Evolutionary conservation across 257 asterid genomes (phyloP).

Genomic region (Nicotiana paniculata): DNA sequence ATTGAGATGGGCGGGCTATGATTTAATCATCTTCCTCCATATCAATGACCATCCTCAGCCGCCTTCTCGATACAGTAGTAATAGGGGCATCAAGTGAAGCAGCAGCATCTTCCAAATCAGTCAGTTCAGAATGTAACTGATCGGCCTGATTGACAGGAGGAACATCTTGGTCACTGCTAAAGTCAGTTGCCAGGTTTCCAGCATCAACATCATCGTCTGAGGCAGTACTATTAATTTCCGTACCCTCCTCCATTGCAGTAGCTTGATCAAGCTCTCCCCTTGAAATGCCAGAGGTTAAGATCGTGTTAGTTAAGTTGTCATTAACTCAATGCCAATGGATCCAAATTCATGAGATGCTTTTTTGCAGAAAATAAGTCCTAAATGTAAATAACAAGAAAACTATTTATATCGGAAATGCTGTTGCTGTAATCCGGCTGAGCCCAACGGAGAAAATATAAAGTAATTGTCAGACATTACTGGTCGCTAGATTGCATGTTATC

Average conservation of each 20-base stretch:
- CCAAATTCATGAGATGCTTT: neutral
- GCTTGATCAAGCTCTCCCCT: constrained; percentile 37
- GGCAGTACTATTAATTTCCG: constrained; percentile 9
- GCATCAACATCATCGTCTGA: constrained; percentile 11
- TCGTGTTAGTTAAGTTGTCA: neutral
- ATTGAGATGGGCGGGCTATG: neutral
- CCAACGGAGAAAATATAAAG: neutral
- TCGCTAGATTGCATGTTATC: neutral
- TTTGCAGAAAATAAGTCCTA: neutral
- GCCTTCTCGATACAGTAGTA: constrained; percentile 47
- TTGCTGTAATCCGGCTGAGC: neutral
- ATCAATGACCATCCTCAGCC: constrained; percentile 65
- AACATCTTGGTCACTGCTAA: constrained; percentile 13
- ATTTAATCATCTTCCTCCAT: constrained; percentile 61
- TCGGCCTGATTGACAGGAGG: constrained; percentile 10
- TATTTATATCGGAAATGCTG: neutral
- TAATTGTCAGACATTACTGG: neutral
- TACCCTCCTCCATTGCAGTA: constrained; percentile 18
- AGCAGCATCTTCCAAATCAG: constrained; percentile 38
- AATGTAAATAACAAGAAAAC: neutral
- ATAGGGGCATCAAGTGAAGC: constrained; percentile 23
- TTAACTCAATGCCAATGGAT: neutral
- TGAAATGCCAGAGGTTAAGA: constrained; percentile 6
- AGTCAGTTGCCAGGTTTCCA: constrained; percentile 22
- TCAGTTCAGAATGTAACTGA: constrained; percentile 20